A percentile compares a stretch with the other conserved stretches of the same genome.
Evolutionary conservation across 2,329 filamentous ascomycete species (phyloP).

Genomic region (Leptographium radiaticola): DNA sequence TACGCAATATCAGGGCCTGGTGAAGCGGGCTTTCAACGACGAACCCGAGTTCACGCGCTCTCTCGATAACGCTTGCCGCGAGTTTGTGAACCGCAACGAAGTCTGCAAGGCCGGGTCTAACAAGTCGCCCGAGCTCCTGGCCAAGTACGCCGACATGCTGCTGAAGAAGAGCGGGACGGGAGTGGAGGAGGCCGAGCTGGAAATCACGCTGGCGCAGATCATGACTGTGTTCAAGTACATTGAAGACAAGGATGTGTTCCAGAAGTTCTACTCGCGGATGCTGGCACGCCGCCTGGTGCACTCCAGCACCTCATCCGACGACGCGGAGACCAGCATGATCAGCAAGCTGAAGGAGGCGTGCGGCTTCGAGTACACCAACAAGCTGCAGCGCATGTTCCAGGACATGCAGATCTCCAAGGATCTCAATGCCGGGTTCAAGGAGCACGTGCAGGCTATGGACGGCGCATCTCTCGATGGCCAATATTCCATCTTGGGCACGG

Average conservation of each 20-base stretch:
- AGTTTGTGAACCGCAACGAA: conserved; percentile 96
- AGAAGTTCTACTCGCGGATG: conserved; percentile 98
- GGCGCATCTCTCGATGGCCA: conserved; percentile 70
- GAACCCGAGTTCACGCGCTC: conserved; percentile 96
- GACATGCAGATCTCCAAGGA: conserved; percentile 99
- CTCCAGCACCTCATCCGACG: conserved; percentile 88
- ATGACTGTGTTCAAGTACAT: conserved; percentile 99
- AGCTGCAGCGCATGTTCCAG: conserved; percentile 98
- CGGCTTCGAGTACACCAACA: conserved; percentile 98
- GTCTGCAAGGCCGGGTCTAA: conserved; percentile 89
- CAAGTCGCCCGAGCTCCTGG: conserved; percentile 85
- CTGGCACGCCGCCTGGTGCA: conserved; percentile 89
- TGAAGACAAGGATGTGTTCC: conserved; percentile 99
- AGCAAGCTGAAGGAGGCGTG: conserved; percentile 97
- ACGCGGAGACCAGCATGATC: conserved; percentile 99
- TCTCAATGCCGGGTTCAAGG: conserved; percentile 78
- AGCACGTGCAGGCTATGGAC: conserved; percentile 53
- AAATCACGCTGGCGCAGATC: conserved; percentile 77
- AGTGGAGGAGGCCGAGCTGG: conserved; percentile 86
- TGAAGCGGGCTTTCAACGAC: conserved; percentile 84
- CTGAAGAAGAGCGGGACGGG: conserved; percentile 88
- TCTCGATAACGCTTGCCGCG: conserved; percentile 89
- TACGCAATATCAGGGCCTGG: conserved; percentile 80
- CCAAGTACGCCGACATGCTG: conserved; percentile 88
- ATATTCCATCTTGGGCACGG: conserved; percentile 88